Base-by-base conservation (phyloP, 768 basidiomycete genomes). In the Rhodosporidiobolus sp. region DNA sequence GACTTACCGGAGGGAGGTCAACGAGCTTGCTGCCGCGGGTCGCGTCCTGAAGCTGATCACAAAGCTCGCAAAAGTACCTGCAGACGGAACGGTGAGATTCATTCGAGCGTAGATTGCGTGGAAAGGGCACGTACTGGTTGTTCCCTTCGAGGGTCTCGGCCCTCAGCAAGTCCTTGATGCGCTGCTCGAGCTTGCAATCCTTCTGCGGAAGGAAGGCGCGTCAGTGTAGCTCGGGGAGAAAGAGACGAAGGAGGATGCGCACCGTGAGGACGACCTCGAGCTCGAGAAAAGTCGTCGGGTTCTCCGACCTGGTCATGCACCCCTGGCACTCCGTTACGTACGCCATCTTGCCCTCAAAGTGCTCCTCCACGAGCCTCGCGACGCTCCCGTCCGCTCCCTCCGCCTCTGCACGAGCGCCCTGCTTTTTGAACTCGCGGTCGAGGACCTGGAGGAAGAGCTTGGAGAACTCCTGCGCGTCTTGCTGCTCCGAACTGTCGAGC, bases 391-490 rank as follows among this genome's bases (percentile, higher is more conserved):
- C 62, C 1, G 49, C 32, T 5, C 65, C 70, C 20, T 66, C 65
- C 53, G 50, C 46, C 57, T 67, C 61, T 0, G 62, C 52, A 43
- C 53, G 63, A 20, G 45, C 32, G 2, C 49, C 82, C 78, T 96
- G 93, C 79, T 90, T 92, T 81, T 87, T 86, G 80, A 96, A 96
- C 81, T 96, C 92, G 12, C 84, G 84, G 73, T 92, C 91, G 46
- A 97, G 84, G 78, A 93, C 89, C 20, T 88, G 87, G 86, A 97
- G 90, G 81, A 97, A 95, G 26, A 97, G 85, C 77, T 97, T 97
- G 4, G 92, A 93, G 79, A 97, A 96, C 92, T 98, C 95, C 81
- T 94, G 92, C 43, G 95, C 94, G 82, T 98, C 95, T 81, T 97
- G 94, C 79, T 98, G 95, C 78, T 96, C 91, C 8, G 88, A 85